A percentile compares a stretch with the other conserved stretches of the same genome.
These are phyloP conservation scores for Waltergamsia citrina DNA, from an alignment of 2,329 filamentous ascomycete genomes.

Conservation along the genomic window DNA sequence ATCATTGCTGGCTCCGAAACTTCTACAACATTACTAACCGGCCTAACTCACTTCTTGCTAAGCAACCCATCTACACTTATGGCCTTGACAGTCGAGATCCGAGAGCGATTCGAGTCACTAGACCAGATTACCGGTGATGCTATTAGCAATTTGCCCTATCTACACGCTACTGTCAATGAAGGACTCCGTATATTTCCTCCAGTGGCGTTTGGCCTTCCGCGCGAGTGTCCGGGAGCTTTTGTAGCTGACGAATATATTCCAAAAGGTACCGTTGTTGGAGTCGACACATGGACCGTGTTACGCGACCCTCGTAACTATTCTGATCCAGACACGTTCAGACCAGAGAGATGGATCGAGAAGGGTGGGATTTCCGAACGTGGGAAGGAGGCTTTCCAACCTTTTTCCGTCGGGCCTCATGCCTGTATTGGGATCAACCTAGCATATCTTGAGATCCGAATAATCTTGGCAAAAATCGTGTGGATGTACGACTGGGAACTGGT, in stretches of 20 bases:
- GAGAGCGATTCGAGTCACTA: conserved; percentile 18
- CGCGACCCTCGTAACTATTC: too few species aligned
- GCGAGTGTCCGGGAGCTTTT: conserved; percentile 18
- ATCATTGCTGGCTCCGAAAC: conserved; percentile 22
- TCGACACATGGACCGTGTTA: too few species aligned
- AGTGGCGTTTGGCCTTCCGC: conserved; percentile 12
- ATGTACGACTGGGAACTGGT: background rate
- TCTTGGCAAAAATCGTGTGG: background rate
- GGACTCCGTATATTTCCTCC: conserved; percentile 28
- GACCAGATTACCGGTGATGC: conserved; percentile 21
- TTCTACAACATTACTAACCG: conserved; percentile 15
- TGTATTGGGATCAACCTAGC: conserved; percentile 2
- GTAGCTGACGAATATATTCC: conserved; percentile 18
- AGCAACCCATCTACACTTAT: conserved; percentile 17
- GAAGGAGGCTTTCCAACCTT: background rate
- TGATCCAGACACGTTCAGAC: too few species aligned
- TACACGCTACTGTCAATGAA: conserved; percentile 30
- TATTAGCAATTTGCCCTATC: conserved; percentile 20
- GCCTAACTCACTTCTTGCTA: conserved; percentile 16
- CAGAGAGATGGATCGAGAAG: too few species aligned
- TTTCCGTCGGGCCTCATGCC: background rate
- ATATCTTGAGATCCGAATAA: background rate
- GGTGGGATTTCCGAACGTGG: too few species aligned
- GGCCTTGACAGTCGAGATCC: conserved; percentile 26
- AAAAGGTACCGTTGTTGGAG: too few species aligned